These are phyloP conservation scores for Umbelopsis ramanniana DNA, from an alignment of 192 early-diverging fungal genomes.

Conservation along the genomic window DNA sequence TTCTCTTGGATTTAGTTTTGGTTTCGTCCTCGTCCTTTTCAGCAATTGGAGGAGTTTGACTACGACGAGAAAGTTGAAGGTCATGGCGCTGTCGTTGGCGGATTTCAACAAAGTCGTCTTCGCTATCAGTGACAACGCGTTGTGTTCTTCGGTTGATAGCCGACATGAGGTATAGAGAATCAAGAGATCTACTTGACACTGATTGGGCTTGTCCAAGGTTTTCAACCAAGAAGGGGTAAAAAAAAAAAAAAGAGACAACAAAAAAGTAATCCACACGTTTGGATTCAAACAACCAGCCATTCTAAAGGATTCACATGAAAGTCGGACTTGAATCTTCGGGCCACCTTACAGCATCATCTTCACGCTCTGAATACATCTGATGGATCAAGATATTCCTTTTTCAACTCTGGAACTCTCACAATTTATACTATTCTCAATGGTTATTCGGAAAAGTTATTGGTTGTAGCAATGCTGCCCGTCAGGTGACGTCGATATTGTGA, in stretches of 20 bases:
- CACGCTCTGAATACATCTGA: background rate
- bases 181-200: background rate
- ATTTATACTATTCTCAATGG: too few species aligned
- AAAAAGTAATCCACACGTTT: slow-evolving; percentile 7
- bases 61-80: slow-evolving; percentile 20
- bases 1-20: slow-evolving; percentile 9
- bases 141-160: slow-evolving; percentile 19
- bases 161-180: slow-evolving; percentile 2
- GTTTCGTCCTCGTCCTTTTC: slow-evolving; percentile 2
- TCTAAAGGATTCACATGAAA: slow-evolving; percentile 9
- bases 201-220: background rate
- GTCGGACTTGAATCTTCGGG: background rate
- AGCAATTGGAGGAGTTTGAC: slow-evolving; percentile 20
- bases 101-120: slow-evolving; percentile 31
- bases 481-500: too few species aligned
- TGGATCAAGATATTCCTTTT: background rate
- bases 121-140: slow-evolving; percentile 40
- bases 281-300: background rate
- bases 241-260: slow-evolving; percentile 20
- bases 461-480: too few species aligned
- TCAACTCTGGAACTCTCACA: too few species aligned
- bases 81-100: slow-evolving; percentile 7
- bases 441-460: too few species aligned
- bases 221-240: slow-evolving; percentile 9
- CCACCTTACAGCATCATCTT: background rate